A percentile compares a stretch with the other conserved stretches of the same genome.
Evolutionary conservation across 2,329 filamentous ascomycete genomes (phyloP).

Genomic region (Verticillium tricorpus): DNA sequence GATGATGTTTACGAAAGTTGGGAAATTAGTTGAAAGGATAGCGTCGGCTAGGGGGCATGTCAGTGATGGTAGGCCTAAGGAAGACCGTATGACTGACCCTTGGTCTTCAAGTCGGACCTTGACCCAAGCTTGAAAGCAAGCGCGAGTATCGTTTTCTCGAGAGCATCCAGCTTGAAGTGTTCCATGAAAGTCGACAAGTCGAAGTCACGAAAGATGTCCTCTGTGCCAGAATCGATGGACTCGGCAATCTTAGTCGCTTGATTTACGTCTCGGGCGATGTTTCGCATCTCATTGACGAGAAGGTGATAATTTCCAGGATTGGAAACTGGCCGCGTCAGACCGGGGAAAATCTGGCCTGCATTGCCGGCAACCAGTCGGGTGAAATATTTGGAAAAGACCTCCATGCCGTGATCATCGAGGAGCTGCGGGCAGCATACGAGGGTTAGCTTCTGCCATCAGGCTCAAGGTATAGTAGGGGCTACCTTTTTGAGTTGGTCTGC

Average conservation of each 20-base stretch:
- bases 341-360: constrained; percentile 85
- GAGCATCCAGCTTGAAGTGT: constrained; percentile 87
- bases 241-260: constrained; percentile 91
- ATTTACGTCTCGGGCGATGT: constrained; percentile 73
- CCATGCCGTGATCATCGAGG: constrained; percentile 98
- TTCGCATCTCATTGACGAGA: constrained; percentile 77
- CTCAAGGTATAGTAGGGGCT: constrained; percentile 24
- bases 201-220: constrained; percentile 93
- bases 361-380: constrained; percentile 87
- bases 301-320: constrained; percentile 81
- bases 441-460: not conserved
- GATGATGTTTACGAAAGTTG: constrained; percentile 72
- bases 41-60: constrained; percentile 64
- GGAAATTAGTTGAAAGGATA: constrained; percentile 78
- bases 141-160: constrained; percentile 83
- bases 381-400: constrained; percentile 95
- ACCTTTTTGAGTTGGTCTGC: constrained; percentile 90
- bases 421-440: constrained; percentile 50
- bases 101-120: constrained; percentile 77
- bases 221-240: constrained; percentile 83
- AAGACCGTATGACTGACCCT: constrained; percentile 56
- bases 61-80: constrained; percentile 1
- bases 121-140: constrained; percentile 82
- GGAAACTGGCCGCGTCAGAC: constrained; percentile 66
- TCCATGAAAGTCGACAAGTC: constrained; percentile 94